Base-by-base conservation (phyloP, 1,284 basidiomycete species). In the Irpex lacteus region DNA sequence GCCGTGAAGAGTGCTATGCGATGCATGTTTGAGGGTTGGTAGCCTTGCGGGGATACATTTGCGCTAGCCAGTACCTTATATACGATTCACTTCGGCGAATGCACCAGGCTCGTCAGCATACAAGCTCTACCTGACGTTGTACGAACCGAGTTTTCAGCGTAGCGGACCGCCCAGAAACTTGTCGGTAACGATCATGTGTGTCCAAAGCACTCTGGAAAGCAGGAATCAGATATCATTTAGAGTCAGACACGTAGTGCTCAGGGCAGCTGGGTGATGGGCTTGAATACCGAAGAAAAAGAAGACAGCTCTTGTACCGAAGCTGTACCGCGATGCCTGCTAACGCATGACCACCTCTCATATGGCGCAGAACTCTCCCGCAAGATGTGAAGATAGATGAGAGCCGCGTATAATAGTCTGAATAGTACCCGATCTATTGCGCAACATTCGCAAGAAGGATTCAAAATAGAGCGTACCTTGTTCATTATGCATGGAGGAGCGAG, bases 71-170 rank as follows among this genome's bases (percentile, higher is more conserved):
- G 36, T n/a, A 34, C 26, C 26, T 36, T 60, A 60, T 60, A 60
- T 60, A 49, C 37, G 3, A n/a, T 15, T n/a, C 26, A 52, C 9
- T 40, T 21, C 13, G 3, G n/a, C 59, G 11, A 19, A 40, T 53
- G 19, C 47, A 18, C 19, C 32, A 34, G 26, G 18, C 19, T 18
- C 15, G 26, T 34, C 34, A 36, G 34, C 54, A 36, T 15, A 44
- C 11, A 32, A 9, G 32, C 32, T 18, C 26, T 56, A 56, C 13
- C n/a, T 56, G 54, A 26, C 26, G 32, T 56, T 18, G 15, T 36
- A 32, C 54, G 54, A 32, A 36, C 61, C 61, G 61, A 62, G 38
- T 62, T 47, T 62, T 62, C 54, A 57, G 61, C 61, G 61, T 18
- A 52, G 44, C 18, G 59, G 26, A 32, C 47, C 38, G 32, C 13